phyloP scores from a whole-genome alignment of 768 basidiomycete species.

The Fomitopsis serialis region DNA sequence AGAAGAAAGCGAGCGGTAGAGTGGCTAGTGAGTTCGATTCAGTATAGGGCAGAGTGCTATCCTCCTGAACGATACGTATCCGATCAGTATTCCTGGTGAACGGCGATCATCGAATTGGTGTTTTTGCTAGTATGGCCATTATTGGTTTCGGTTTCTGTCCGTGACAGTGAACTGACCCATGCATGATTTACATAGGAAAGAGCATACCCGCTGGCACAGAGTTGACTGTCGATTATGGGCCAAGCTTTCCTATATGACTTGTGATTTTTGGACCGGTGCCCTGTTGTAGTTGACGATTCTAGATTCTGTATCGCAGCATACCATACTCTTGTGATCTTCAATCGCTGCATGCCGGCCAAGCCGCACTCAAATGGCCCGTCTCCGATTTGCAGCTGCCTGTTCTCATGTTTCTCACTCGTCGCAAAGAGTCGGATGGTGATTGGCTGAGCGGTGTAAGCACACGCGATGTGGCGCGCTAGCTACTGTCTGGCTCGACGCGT shows the following conservation, averaged over 20 bases:
- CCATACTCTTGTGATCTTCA: too few species aligned
- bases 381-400: too few species aligned
- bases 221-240: slow-evolving; percentile 55
- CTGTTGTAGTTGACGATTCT: too few species aligned
- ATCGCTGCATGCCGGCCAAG: too few species aligned
- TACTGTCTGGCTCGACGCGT: not conserved
- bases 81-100: slow-evolving; percentile 50
- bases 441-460: not conserved
- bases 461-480: not conserved
- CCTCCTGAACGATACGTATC: not conserved
- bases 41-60: not conserved
- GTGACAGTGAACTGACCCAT: not conserved
- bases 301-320: too few species aligned
- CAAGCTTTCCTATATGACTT: slow-evolving; percentile 29
- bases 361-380: too few species aligned
- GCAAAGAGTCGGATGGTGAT: not conserved
- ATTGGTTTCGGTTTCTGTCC: not conserved
- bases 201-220: slow-evolving; percentile 40
- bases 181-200: slow-evolving; percentile 26
- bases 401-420: too few species aligned
- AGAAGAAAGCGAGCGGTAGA: slow-evolving; percentile 34
- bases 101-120: slow-evolving; percentile 62
- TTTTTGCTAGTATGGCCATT: slow-evolving; percentile 46
- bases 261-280: too few species aligned
- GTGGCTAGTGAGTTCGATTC: slow-evolving; percentile 35